Conservation (phyloP, 352 stramenopile species). For the Thraustochytrium striatum region DNA sequence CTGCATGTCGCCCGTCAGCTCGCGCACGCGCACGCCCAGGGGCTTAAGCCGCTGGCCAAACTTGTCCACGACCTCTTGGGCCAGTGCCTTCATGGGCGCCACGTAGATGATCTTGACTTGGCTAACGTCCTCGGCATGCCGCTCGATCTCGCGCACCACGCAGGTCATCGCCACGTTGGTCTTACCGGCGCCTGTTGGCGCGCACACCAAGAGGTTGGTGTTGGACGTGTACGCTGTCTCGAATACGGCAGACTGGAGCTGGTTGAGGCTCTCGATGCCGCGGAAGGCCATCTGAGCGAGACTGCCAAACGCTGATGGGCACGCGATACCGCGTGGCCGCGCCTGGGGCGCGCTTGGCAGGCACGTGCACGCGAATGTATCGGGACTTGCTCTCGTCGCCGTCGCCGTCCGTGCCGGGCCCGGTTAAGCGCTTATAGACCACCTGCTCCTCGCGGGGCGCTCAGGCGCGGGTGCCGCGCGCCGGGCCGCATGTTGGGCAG, state of each 20-base stretch:
- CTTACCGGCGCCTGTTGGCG: slow-evolving; percentile 61
- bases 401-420: slow-evolving; percentile 7
- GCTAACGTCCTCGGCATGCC: slow-evolving; percentile 60
- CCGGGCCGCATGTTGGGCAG: slow-evolving; percentile 1
- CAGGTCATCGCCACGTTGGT: slow-evolving; percentile 98
- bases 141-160: slow-evolving; percentile 84
- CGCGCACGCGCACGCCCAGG: slow-evolving; percentile 60
- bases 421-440: slow-evolving; percentile 11
- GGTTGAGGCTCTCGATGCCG: slow-evolving; percentile 83
- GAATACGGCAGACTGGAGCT: slow-evolving; percentile 96
- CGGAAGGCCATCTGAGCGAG: slow-evolving; percentile 60
- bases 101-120: slow-evolving; percentile 93
- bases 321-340: not conserved
- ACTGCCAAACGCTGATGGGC: slow-evolving; percentile 28
- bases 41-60: slow-evolving; percentile 83
- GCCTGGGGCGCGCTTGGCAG: not conserved
- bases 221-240: slow-evolving; percentile 87
- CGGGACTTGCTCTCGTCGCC: slow-evolving; percentile 25
- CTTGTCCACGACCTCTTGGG: slow-evolving; percentile 98
- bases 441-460: slow-evolving; percentile 21
- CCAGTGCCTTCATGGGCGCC: slow-evolving; percentile 94
- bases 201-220: slow-evolving; percentile 94
- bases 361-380: slow-evolving; percentile 16
- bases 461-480: not conserved
- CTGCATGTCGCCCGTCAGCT: slow-evolving; percentile 85